phyloP scores from a whole-genome alignment of 208 protist species.

The Leptomonas pyrrhocoris region DNA sequence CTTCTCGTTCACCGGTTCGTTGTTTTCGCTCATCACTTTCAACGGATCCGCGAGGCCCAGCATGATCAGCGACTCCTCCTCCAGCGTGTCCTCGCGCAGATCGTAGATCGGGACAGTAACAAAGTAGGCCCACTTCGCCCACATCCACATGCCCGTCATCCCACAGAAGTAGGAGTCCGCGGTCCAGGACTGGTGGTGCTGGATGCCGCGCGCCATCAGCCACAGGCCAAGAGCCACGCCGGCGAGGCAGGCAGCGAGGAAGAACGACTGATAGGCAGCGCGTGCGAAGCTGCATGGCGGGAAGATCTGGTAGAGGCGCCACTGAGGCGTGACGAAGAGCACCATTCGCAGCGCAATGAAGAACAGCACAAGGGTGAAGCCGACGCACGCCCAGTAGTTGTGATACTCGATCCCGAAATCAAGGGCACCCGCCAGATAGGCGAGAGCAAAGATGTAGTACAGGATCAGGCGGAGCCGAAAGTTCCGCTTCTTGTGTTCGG shows the following conservation, averaged over 20 bases:
- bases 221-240: constrained; percentile 59
- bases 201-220: constrained; percentile 56
- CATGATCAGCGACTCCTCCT: constrained; percentile 38
- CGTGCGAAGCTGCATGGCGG: constrained; percentile 44
- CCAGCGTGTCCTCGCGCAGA: constrained; percentile 43
- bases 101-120: constrained; percentile 52
- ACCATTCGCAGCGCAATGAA: constrained; percentile 51
- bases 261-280: constrained; percentile 44
- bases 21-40: not conserved
- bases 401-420: constrained; percentile 55
- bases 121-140: constrained; percentile 76
- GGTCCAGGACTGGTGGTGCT: constrained; percentile 55
- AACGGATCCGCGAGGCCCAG: constrained; percentile 9
- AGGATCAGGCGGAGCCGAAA: constrained; percentile 28
- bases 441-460: constrained; percentile 53
- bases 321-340: constrained; percentile 37
- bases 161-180: constrained; percentile 75
- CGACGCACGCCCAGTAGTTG: constrained; percentile 71
- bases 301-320: constrained; percentile 51
- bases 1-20: constrained; percentile 9
- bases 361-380: constrained; percentile 49
- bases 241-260: constrained; percentile 37
- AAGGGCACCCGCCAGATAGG: constrained; percentile 46
- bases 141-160: constrained; percentile 66
- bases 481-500: constrained; percentile 8